Conservation (phyloP, 2,329 filamentous ascomycete species). For the Phyllosticta paracitricarpa region DNA sequence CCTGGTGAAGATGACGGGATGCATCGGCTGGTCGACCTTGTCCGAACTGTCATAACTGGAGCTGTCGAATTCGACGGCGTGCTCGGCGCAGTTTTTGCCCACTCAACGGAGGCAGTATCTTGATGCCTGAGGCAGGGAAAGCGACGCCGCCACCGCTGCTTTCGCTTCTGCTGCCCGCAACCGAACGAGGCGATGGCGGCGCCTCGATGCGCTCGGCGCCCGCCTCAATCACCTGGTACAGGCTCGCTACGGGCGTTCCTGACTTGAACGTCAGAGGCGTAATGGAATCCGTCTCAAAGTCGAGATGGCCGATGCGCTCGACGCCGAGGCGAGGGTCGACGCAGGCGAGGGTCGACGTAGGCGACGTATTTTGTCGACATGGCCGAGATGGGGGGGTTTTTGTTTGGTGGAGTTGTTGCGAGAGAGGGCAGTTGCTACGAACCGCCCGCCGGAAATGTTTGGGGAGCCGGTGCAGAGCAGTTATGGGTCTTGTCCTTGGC, state of each 20-base stretch:
- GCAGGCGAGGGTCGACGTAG: too few species aligned
- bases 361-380: background rate
- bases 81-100: slow-evolving; percentile 48
- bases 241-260: slow-evolving; percentile 35
- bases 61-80: slow-evolving; percentile 48
- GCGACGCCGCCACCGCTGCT: slow-evolving; percentile 18
- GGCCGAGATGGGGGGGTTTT: background rate
- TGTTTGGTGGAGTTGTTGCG: background rate
- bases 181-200: background rate
- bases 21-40: slow-evolving; percentile 41
- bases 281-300: slow-evolving; percentile 28
- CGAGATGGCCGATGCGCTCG: slow-evolving; percentile 34
- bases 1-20: slow-evolving; percentile 49
- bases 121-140: slow-evolving; percentile 27
- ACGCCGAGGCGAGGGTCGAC: background rate
- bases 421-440: background rate
- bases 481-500: background rate
- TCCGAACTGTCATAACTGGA: slow-evolving; percentile 47
- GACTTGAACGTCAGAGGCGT: slow-evolving; percentile 37
- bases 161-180: background rate
- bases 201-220: slow-evolving; percentile 28
- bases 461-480: background rate
- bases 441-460: background rate
- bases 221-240: slow-evolving; percentile 45
- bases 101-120: slow-evolving; percentile 41